Evolutionary conservation across 768 basidiomycete species (phyloP).

Genomic region (Cyclocybe aegerita): DNA sequence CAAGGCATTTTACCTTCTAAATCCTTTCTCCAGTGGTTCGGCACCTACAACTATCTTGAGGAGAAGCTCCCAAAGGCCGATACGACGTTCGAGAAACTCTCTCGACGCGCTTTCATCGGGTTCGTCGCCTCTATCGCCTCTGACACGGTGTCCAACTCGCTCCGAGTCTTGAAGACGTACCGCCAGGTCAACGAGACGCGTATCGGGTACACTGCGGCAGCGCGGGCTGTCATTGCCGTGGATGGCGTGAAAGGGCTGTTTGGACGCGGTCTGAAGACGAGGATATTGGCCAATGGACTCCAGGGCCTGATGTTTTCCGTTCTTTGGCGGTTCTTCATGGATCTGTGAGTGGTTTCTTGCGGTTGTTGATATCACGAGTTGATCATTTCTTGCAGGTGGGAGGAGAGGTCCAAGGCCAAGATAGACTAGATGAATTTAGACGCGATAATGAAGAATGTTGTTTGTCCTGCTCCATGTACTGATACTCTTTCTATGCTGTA

Average conservation of each 20-base stretch:
- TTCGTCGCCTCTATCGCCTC: slow-evolving; percentile 85
- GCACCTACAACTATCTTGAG: slow-evolving; percentile 81
- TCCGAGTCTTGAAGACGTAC: slow-evolving; percentile 95
- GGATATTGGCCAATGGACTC: slow-evolving; percentile 86
- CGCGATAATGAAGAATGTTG: no score
- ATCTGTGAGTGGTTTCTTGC: slow-evolving; percentile 59
- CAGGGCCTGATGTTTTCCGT: slow-evolving; percentile 92
- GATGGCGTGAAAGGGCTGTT: slow-evolving; percentile 84
- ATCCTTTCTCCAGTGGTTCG: slow-evolving; percentile 64
- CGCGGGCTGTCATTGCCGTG: slow-evolving; percentile 66
- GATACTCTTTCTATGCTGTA: no score
- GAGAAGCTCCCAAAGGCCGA: slow-evolving; percentile 56
- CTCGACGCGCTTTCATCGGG: slow-evolving; percentile 87
- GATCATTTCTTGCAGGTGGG: slow-evolving; percentile 13
- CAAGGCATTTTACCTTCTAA: not conserved
- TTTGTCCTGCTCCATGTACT: no score
- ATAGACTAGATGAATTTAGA: no score
- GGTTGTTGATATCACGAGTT: not conserved
- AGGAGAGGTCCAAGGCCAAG: slow-evolving; percentile 8
- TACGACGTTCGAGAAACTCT: slow-evolving; percentile 55
- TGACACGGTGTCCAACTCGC: slow-evolving; percentile 84
- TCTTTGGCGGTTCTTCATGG: slow-evolving; percentile 88
- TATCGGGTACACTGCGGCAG: slow-evolving; percentile 79
- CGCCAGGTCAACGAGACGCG: slow-evolving; percentile 84
- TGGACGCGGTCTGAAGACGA: slow-evolving; percentile 86